Base-by-base conservation (phyloP, 2,329 filamentous ascomycete genomes). In the Pezicula rhizophila region DNA sequence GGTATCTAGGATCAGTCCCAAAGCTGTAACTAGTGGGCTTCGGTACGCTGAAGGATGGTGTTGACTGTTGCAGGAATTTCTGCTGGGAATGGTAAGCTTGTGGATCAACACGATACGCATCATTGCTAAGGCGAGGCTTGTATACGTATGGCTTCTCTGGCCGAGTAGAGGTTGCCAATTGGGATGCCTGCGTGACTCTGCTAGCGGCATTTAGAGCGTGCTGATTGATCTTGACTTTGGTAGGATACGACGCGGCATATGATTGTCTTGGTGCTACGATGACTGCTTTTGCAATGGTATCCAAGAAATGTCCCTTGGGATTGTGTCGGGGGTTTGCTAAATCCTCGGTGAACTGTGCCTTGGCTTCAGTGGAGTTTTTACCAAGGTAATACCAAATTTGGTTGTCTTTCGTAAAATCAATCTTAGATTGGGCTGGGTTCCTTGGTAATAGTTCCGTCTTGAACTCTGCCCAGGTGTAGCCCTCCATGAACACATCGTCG, bases 361-460 rank as follows among this genome's bases (percentile, higher is more conserved):
- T 90, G 47, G 89, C 87, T 62, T 97, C 92, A 6, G 92, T 96
- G 18, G 92, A 97, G 17, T 78, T 80, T 64, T 82, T 82, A 28
- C 89, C 89, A 52, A 99, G 76, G 65, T 96, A 97, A 69, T 89
- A 80, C 89, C 91, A 97, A 15, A 96, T 67, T 63, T 88, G 84
- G 52, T 92, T 79, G 14, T 83, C 75, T 64, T 86, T 87, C 52
- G 69, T 69, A 8, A 96, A 67, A 61, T 95, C 82, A 50, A 95
- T 72, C 67, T 84, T 87, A 62, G 75, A 76, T 65, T 87, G 82
- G 47, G 71, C 73, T 53, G 73, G 73, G 58, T 85, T 86, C 53
- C 62, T 63, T 45, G 76, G 70, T 38, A 78, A 74, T 57, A 78
- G 75, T 43, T 77, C 70, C 55, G 74, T 78, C 60, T 87, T 78